Evolutionary conservation across 257 asterid genomes (phyloP).

Genomic region (Perilla frutescens): DNA sequence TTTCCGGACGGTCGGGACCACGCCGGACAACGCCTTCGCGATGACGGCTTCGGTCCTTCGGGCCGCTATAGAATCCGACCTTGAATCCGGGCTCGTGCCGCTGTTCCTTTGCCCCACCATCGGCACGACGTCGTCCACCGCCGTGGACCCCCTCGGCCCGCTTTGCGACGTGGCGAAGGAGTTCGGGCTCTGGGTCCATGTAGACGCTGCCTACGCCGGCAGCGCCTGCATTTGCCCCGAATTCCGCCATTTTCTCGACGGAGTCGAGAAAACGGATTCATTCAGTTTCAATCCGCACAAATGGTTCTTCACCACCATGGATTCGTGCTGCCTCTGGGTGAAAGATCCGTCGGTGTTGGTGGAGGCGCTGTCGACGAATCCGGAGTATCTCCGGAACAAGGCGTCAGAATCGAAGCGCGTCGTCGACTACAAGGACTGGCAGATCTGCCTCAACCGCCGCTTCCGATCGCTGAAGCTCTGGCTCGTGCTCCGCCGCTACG

Average conservation of each 20-base stretch:
- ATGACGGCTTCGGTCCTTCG: constrained; percentile 41
- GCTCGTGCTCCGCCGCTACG: constrained; percentile 69
- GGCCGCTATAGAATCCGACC: constrained; percentile 41
- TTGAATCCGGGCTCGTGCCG: constrained; percentile 55
- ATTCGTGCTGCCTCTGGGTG: constrained; percentile 80
- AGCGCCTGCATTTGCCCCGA: constrained; percentile 74
- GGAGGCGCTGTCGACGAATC: constrained; percentile 59
- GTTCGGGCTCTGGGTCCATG: constrained; percentile 65
- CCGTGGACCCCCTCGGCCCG: constrained; percentile 58
- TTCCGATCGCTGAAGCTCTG: constrained; percentile 69
- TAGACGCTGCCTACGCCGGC: constrained; percentile 73
- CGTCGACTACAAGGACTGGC: constrained; percentile 82
- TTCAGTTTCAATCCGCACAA: constrained; percentile 75
- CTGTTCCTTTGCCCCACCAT: constrained; percentile 62
- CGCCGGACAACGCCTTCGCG: constrained; percentile 39
- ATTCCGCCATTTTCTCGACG: constrained; percentile 60
- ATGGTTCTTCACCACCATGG: constrained; percentile 67
- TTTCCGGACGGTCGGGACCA: constrained; percentile 51
- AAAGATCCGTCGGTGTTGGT: constrained; percentile 60
- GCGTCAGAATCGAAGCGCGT: constrained; percentile 63
- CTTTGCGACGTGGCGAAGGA: constrained; percentile 55
- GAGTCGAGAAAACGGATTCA: constrained; percentile 62
- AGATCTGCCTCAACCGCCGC: constrained; percentile 63
- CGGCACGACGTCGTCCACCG: constrained; percentile 66
- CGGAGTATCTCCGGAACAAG: constrained; percentile 57